phyloP scores from a whole-genome alignment of 805 yeast species.

The Starmerella vaccinii region DNA sequence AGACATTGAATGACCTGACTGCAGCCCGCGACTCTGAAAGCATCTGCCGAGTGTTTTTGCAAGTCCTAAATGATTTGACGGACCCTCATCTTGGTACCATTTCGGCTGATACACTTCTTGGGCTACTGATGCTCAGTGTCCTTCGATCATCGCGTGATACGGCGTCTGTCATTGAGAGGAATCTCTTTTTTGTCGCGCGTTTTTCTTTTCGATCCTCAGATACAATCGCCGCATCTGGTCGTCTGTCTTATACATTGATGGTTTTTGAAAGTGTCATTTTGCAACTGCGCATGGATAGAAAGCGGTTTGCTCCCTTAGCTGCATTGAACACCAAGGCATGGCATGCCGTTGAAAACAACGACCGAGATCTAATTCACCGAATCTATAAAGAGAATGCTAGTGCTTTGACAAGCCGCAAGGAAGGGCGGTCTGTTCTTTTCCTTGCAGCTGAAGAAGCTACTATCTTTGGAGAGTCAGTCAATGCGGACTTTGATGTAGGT shows the following conservation, averaged over 20 bases:
- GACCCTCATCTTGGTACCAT: constrained; percentile 29
- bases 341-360: constrained; percentile 34
- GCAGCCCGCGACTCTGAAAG: constrained; percentile 24
- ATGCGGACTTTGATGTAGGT: too few relatives aligned
- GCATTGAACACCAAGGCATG: constrained; percentile 44
- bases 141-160: constrained; percentile 45
- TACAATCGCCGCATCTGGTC: constrained; percentile 12
- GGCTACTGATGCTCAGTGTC: constrained; percentile 61
- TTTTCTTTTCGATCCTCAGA: constrained; percentile 35
- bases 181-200: constrained; percentile 53
- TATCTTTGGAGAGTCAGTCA: too few relatives aligned
- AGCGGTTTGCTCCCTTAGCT: constrained; percentile 37
- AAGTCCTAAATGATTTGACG: constrained; percentile 43
- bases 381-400: constrained; percentile 22
- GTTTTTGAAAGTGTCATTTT: constrained; percentile 73
- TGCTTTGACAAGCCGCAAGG: constrained; percentile 26
- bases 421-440: constrained; percentile 66
- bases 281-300: constrained; percentile 43
- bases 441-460: constrained; percentile 45
- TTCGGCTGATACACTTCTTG: constrained; percentile 75
- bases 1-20: constrained; percentile 26
- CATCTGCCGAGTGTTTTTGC: constrained; percentile 34
- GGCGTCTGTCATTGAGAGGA: constrained; percentile 42
- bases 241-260: constrained; percentile 51
- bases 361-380: constrained; percentile 1